Evolutionary conservation across 805 yeast species (phyloP).

Genomic region (Dipodascus albidus): DNA sequence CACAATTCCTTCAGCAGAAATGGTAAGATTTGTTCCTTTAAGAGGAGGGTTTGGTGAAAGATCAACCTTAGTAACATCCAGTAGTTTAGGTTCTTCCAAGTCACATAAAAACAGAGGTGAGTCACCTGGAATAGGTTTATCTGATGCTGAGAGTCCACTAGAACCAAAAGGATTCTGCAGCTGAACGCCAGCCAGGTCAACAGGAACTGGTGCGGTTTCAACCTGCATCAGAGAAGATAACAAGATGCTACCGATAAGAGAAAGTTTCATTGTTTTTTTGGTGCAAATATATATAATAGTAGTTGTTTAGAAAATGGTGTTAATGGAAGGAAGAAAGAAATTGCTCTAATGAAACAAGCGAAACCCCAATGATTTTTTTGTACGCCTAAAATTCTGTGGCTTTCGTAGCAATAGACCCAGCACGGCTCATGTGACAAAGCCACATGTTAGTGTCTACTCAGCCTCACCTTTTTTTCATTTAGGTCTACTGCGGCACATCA

Average conservation of each 20-base stretch:
- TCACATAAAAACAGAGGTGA: slow-evolving; percentile 81
- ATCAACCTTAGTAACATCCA: slow-evolving; percentile 47
- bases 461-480: too few relatives aligned
- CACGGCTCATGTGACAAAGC: background rate
- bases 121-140: slow-evolving; percentile 57
- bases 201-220: background rate
- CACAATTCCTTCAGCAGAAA: slow-evolving; percentile 62
- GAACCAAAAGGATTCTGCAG: slow-evolving; percentile 1
- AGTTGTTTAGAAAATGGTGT: background rate
- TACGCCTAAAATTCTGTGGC: background rate
- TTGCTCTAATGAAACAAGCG: background rate
- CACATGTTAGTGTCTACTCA: background rate
- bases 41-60: slow-evolving; percentile 81
- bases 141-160: background rate
- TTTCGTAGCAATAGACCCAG: too few relatives aligned
- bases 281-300: background rate
- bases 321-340: background rate
- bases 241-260: background rate
- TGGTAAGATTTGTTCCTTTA: slow-evolving; percentile 74
- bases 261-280: background rate
- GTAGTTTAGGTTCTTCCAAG: slow-evolving; percentile 45
- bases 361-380: too few relatives aligned
- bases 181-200: background rate
- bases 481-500: too few relatives aligned
- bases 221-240: background rate